Evolutionary conservation across 2,329 filamentous ascomycete species (phyloP), one percentile per base, ranked within the genome.

Genomic region (Curvularia spicifera): DNA sequence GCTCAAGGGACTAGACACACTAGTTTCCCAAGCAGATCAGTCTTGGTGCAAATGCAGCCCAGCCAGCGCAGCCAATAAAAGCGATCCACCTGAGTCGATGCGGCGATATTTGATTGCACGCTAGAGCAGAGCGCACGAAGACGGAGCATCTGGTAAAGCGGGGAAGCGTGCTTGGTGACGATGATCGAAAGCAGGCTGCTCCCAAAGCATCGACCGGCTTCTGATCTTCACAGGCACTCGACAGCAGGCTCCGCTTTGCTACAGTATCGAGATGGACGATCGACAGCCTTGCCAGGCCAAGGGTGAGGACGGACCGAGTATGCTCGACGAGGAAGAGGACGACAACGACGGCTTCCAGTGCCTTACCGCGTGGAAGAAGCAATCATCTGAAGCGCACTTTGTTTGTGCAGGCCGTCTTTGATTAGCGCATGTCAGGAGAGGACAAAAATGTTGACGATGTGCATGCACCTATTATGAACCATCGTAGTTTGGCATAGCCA

Each of bases 121-220:
- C 24, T 49, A 13, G 4, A 26, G 31, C 3, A 33, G 31, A 28
- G 18, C 18, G 28, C 5, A 37, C 29, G 39, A 49, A 33, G 18
- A 45, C 33, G 33, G 46, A 39, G 22, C 13, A 45, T 13, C 47
- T 47, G 53, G 44, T 3, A 26, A 26, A 53, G 44, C 46, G 50
- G 55, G 51, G 50, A 29, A 31, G n/a, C n/a, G 15, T n/a, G 35
- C 18, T 44, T 26, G 31, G 9, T 43, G 43, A 31, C 49, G 6
- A 37, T 6, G 33, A 33, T 13, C 24, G 33, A 33, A 49, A 44
- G 22, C 44, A n/a, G 37, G 29, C 44, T 24, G 31, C 29, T 43
- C 29, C 44, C 29, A 44, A 33, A 43, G 44, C 33, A 12, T 53
- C 22, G 12, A 46, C 48, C 8, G 9, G 22, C 42, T 15, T 6